phyloP scores from a whole-genome alignment of 2,329 filamentous ascomycete genomes.

The Fusarium sp. region DNA sequence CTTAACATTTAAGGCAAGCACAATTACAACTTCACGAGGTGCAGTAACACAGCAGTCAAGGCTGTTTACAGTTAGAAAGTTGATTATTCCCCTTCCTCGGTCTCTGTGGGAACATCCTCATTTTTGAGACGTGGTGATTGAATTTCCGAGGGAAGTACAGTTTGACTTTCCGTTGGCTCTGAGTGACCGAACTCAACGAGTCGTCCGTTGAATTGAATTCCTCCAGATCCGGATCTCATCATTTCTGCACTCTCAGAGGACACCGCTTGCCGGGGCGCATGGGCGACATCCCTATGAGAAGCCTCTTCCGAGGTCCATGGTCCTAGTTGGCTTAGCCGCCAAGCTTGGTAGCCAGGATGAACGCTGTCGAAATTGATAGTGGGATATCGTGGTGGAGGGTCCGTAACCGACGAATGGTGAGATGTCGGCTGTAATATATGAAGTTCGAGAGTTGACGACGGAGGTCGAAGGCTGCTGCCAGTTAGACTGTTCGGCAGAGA shows the following conservation, averaged over 20 bases:
- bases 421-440: slow-evolving; percentile 42
- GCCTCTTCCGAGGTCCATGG: slow-evolving; percentile 33
- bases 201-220: slow-evolving; percentile 42
- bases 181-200: slow-evolving; percentile 42
- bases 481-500: slow-evolving; percentile 33
- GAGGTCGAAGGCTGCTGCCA: slow-evolving; percentile 34
- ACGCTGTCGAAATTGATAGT: slow-evolving; percentile 13
- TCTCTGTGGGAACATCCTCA: slow-evolving; percentile 5
- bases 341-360: slow-evolving; percentile 26
- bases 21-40: no score
- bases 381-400: slow-evolving; percentile 33
- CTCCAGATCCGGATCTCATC: slow-evolving; percentile 44
- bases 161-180: slow-evolving; percentile 2
- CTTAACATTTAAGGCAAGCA: no score
- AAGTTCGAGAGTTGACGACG: slow-evolving; percentile 25
- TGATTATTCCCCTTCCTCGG: neutral
- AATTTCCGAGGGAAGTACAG: slow-evolving; percentile 34
- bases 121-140: slow-evolving; percentile 20
- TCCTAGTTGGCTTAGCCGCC: slow-evolving; percentile 28
- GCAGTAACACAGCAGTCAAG: no score
- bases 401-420: slow-evolving; percentile 37
- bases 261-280: neutral
- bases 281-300: slow-evolving; percentile 16
- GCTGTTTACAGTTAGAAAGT: neutral
- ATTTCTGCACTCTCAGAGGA: slow-evolving; percentile 34